These are phyloP conservation scores for Actinomortierella ambigua DNA, from an alignment of 371 early-diverging fungal genomes.

Conservation along the genomic window DNA sequence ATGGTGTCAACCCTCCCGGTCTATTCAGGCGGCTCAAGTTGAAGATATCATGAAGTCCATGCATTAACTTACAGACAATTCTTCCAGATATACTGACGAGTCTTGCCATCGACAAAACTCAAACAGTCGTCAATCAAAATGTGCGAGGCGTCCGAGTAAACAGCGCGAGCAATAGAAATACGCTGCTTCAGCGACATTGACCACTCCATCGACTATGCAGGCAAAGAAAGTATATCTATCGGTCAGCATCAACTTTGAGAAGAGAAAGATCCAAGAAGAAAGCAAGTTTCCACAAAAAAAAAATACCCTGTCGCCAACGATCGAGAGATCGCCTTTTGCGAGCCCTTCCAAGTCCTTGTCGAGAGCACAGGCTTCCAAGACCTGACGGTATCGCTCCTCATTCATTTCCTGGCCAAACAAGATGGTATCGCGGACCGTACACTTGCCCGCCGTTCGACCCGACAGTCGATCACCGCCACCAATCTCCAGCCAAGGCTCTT, in stretches of 20 bases:
- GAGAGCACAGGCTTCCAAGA: constrained; percentile 69
- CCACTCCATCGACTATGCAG: constrained; percentile 28
- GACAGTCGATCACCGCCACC: constrained; percentile 26
- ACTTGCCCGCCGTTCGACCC: constrained; percentile 30
- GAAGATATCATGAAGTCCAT: too few species aligned
- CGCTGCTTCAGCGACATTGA: constrained; percentile 47
- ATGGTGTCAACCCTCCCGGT: too few species aligned
- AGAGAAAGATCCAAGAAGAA: not conserved
- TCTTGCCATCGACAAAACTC: constrained; percentile 45
- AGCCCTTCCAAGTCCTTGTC: constrained; percentile 53
- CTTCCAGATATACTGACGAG: constrained; percentile 40
- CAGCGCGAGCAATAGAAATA: constrained; percentile 39
- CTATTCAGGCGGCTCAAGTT: too few species aligned
- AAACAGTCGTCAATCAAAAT: constrained; percentile 45
- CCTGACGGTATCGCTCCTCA: constrained; percentile 55
- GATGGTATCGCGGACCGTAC: constrained; percentile 54
- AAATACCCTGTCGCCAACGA: constrained; percentile 40
- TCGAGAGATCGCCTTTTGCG: constrained; percentile 36
- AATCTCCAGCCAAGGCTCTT: constrained; percentile 46
- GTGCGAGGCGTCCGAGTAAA: constrained; percentile 38
- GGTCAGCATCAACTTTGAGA: not conserved
- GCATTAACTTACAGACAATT: constrained; percentile 41
- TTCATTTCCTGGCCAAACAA: constrained; percentile 56
- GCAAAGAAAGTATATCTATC: not conserved
- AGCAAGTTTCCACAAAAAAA: not conserved